Evolutionary conservation across 2,329 filamentous ascomycete species (phyloP).

Genomic region (Fusarium tanahbumbuense): DNA sequence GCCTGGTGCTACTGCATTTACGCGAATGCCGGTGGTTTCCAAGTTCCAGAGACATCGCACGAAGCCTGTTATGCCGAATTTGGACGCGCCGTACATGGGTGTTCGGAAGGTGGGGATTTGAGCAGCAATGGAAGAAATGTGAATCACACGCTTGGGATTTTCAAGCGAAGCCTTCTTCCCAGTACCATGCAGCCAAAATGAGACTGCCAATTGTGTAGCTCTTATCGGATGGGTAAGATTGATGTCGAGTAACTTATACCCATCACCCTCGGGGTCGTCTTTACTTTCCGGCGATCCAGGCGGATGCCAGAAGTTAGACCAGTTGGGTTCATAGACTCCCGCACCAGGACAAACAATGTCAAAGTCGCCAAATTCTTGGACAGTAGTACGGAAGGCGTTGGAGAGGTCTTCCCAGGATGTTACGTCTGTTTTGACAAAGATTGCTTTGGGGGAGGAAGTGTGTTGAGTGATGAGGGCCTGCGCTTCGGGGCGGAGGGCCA

Average conservation of each 20-base stretch:
- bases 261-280: slow-evolving; percentile 46
- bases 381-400: slow-evolving; percentile 50
- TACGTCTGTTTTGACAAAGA: slow-evolving; percentile 60
- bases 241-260: slow-evolving; percentile 54
- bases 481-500: slow-evolving; percentile 57
- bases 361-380: slow-evolving; percentile 53
- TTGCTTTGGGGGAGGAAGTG: slow-evolving; percentile 46
- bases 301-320: slow-evolving; percentile 57
- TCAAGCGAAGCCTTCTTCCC: slow-evolving; percentile 31
- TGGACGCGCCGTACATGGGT: slow-evolving; percentile 56
- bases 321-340: slow-evolving; percentile 60
- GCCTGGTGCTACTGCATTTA: slow-evolving; percentile 59
- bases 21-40: slow-evolving; percentile 52
- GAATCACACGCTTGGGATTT: slow-evolving; percentile 53
- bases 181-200: slow-evolving; percentile 51
- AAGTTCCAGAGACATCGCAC: slow-evolving; percentile 55
- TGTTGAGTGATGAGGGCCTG: slow-evolving; percentile 48
- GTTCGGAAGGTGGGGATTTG: slow-evolving; percentile 50
- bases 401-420: slow-evolving; percentile 55
- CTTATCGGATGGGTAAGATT: slow-evolving; percentile 58
- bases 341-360: slow-evolving; percentile 60
- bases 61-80: slow-evolving; percentile 55
- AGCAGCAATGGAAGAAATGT: slow-evolving; percentile 53
- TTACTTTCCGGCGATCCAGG: slow-evolving; percentile 51
- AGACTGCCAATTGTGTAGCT: slow-evolving; percentile 55